Base-by-base conservation (phyloP, 179 eudicot species). In the Corrigiola litoralis region DNA sequence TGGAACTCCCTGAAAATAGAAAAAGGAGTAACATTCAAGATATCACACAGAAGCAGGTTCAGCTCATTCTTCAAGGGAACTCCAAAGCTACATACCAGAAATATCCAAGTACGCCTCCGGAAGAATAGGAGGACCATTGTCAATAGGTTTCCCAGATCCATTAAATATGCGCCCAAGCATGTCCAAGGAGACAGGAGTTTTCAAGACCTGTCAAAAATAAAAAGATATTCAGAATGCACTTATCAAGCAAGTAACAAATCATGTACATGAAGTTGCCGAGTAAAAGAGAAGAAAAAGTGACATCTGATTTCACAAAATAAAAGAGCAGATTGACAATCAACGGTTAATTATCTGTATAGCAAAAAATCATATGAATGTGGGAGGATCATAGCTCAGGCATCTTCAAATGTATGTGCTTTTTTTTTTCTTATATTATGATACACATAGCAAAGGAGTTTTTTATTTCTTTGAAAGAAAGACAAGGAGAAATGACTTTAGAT, bases 141-240 rank as follows among this genome's bases (percentile, higher is more conserved):
- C 99, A 67, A 95, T 95, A 62, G 99, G 99, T 64, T 95, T 95
- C 32, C 99, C 97, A 63, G 97, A 95, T 68, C 97, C 99, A 77
- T 95, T 91, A 65, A 95, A 95, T 40, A 95, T 88, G 53, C 99
- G 97, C 38, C 99, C 99, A 75, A 95, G 99, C 99, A 95, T 95
- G 79, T 95, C 99, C 77, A 87, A 44, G 29, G 97, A 95, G 66
- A 95, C 99, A 2, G 99, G 99, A 71, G 99, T 95, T 84, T 95
- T 95, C 67, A 95, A 75, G 57, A 95, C 99, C 97, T 95, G 80
- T 33, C 70, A 52, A 61, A 34, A 34, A 44, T 20, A 21, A 51
- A 11, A 37, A 58, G 33, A 33, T 42, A 38, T 7, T 54, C 36
- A 45, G 29, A 7, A 51, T 20, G 33, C 49, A 63, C 20, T 8